Base-by-base conservation (phyloP, 306 rosid species). In the Quercus mongolica region DNA sequence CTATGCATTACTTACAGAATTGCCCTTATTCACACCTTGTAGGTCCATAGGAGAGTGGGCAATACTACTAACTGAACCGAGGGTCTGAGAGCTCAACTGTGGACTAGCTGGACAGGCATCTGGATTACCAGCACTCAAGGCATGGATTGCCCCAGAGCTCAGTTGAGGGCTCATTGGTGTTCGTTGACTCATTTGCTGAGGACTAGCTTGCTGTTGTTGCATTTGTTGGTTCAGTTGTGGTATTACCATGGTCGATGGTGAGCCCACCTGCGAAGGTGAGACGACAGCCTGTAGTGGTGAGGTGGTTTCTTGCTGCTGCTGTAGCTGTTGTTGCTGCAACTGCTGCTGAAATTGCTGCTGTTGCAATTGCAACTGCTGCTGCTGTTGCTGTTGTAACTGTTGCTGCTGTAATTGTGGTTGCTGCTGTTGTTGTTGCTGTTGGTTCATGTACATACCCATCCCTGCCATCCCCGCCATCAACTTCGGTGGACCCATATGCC, bases 111-210 rank as follows among this genome's bases (percentile, higher is more conserved):
- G 99, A 87, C 98, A 95, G 74, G 87, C 91, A 79, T 91, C 99
- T 13, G 92, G 94, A 84, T 93, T 95, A 57, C 98, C 97, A 18
- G 99, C 85, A 83, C 93, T 90, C 80, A 90, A 83, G 46, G 88
- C 94, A 82, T 90, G 99, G 63, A 95, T 82, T 58, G 97, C 91
- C 70, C 99, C 97, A 9, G 99, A 88, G 84, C 96, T 95, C 85
- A 95, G 90, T 69, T 90, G 97, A 0, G 98, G 99, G 79, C 99
- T 95, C 99, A 95, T 90, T 0, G 98, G 98, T 84, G 98, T 95
- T 82, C 98, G 83, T 80, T 95, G 99, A 85, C 81, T 90, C 93
- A 91, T 86, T 81, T 89, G 98, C 88, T 95, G 99, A 19, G 98
- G 98, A 82, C 96, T 92, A 49, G 86, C 76, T 71, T 92, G 97